These are phyloP conservation scores for Sporothrix pseudoabietina DNA, from an alignment of 2,329 filamentous ascomycete species.

Conservation along the genomic window DNA sequence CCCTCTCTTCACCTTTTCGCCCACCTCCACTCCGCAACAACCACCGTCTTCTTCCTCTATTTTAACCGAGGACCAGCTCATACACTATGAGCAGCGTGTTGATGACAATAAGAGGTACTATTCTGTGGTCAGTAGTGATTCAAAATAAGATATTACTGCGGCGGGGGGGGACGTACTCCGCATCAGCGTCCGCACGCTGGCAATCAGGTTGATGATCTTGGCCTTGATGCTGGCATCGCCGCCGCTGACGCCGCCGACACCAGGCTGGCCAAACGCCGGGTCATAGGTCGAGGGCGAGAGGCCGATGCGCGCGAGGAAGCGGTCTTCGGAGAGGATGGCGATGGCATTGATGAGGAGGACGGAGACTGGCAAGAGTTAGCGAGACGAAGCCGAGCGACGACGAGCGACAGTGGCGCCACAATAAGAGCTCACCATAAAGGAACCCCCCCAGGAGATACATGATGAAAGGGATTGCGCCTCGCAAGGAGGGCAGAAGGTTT, in stretches of 20 bases:
- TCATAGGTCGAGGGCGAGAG: slow-evolving; percentile 73
- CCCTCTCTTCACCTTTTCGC: too few relatives aligned
- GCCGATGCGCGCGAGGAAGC: slow-evolving; percentile 87
- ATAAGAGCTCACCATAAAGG: slow-evolving; percentile 38
- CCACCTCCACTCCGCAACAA: not conserved
- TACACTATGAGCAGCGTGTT: slow-evolving; percentile 84
- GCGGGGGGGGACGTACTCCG: slow-evolving; percentile 65
- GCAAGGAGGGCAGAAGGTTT: not conserved
- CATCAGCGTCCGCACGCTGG: slow-evolving; percentile 88
- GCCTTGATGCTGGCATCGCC: slow-evolving; percentile 79
- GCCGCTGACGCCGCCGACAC: slow-evolving; percentile 36
- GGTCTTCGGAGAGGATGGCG: slow-evolving; percentile 90
- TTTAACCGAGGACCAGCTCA: slow-evolving; percentile 72
- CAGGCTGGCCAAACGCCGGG: slow-evolving; percentile 72
- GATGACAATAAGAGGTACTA: slow-evolving; percentile 82
- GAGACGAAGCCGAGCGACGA: not conserved
- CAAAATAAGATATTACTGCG: not conserved
- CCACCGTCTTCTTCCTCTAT: not conserved
- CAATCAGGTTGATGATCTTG: slow-evolving; percentile 86
- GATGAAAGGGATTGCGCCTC: slow-evolving; percentile 28
- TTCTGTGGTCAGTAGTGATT: not conserved
- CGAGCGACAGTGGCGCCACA: not conserved
- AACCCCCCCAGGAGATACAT: slow-evolving; percentile 42
- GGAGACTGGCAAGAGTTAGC: slow-evolving; percentile 57
- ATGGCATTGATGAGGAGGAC: slow-evolving; percentile 92